Conservation (phyloP, 1,139 yeast genomes). For the Diutina rugosa region DNA sequence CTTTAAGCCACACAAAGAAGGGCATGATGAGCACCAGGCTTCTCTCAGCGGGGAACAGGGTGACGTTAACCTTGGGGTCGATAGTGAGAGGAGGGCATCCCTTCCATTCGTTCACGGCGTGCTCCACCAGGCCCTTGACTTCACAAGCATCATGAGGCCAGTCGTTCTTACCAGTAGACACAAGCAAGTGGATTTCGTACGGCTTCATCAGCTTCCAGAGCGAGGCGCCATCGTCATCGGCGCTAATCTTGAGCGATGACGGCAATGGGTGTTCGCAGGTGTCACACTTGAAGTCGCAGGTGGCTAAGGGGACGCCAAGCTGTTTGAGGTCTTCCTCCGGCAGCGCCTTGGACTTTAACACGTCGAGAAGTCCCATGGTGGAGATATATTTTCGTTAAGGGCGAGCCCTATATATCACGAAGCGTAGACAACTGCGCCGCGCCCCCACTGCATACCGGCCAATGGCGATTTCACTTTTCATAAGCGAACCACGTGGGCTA, state of each 20-base stretch:
- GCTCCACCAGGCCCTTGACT: constrained; percentile 36
- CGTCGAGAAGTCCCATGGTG: constrained; percentile 6
- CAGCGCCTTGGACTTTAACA: constrained; percentile 4
- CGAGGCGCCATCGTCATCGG: constrained; percentile 22
- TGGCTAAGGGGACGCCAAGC: constrained; percentile 27
- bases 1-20: constrained; percentile 58
- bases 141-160: constrained; percentile 74
- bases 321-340: constrained; percentile 4
- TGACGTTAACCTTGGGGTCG: constrained; percentile 37
- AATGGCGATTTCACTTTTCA: neutral
- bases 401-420: neutral
- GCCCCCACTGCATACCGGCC: neutral
- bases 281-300: constrained; percentile 36
- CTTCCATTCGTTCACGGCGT: constrained; percentile 36
- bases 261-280: constrained; percentile 44
- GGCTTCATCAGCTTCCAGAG: constrained; percentile 65
- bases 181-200: constrained; percentile 56
- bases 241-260: constrained; percentile 35
- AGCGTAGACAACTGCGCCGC: neutral
- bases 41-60: constrained; percentile 20
- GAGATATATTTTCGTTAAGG: neutral
- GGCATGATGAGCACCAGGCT: constrained; percentile 65
- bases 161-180: constrained; percentile 74
- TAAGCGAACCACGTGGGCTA: neutral
- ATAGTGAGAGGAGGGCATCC: constrained; percentile 9